Percentiles rank a stretch among this genome's conserved stretches.
Evolutionary conservation across 495 filamentous ascomycete genomes (phyloP).

Genomic region (Glonium stellatum): DNA sequence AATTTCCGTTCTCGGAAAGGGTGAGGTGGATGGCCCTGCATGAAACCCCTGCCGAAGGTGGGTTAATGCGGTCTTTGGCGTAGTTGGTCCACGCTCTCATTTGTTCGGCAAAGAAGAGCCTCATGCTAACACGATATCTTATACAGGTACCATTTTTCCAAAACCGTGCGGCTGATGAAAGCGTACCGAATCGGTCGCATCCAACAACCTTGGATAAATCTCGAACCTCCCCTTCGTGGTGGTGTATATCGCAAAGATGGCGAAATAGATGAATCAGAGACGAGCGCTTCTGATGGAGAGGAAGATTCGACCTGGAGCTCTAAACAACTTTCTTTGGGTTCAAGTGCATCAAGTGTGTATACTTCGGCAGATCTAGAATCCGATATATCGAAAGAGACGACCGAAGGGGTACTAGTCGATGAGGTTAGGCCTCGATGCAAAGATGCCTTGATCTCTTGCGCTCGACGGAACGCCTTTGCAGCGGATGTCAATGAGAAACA

Average conservation of each 20-base stretch:
- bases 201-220: slow-evolving; percentile 29
- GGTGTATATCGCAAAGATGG: slow-evolving; percentile 16
- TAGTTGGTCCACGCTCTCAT: background rate
- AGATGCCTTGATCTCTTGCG: background rate
- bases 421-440: background rate
- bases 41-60: background rate
- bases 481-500: background rate
- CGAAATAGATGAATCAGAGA: background rate
- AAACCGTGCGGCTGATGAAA: slow-evolving; percentile 27
- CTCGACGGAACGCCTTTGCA: background rate
- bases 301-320: background rate
- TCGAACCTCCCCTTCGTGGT: slow-evolving; percentile 33
- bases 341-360: background rate
- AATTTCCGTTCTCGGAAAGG: slow-evolving; percentile 5
- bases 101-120: background rate
- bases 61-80: background rate
- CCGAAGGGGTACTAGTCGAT: background rate
- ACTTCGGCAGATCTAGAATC: background rate
- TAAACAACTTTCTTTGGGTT: background rate
- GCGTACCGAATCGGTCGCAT: slow-evolving; percentile 33
- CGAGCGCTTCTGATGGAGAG: background rate
- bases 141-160: slow-evolving; percentile 30
- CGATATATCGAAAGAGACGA: background rate
- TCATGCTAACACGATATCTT: background rate
- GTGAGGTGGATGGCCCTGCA: background rate